Conservation (phyloP, 2,329 filamentous ascomycete species). For the Aspergillus hortae region DNA sequence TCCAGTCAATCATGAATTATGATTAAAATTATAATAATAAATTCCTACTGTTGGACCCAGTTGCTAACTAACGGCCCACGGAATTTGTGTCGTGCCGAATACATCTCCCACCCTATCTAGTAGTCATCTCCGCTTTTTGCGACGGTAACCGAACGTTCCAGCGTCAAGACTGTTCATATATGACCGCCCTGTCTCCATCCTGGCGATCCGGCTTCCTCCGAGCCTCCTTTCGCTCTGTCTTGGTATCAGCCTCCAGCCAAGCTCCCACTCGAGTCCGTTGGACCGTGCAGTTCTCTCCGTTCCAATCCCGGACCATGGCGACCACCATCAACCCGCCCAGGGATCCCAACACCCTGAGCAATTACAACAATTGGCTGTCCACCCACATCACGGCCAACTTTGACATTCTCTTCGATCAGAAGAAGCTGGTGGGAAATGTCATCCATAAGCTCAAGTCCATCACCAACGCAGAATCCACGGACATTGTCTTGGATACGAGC, state of each 20-base stretch:
- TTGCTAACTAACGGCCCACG: too few species aligned
- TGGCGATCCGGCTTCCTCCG: slow-evolving; percentile 5
- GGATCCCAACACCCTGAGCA: slow-evolving; percentile 87
- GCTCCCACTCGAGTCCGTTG: slow-evolving; percentile 6
- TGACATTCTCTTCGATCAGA: slow-evolving; percentile 76
- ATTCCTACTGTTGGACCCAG: too few species aligned
- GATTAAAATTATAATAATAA: too few species aligned
- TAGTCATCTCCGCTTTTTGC: too few species aligned
- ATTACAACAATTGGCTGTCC: slow-evolving; percentile 85
- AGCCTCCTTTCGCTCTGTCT: slow-evolving; percentile 1
- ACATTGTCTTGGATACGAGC: slow-evolving; percentile 86
- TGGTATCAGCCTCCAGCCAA: background rate
- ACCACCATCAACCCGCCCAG: slow-evolving; percentile 48
- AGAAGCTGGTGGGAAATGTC: slow-evolving; percentile 73
- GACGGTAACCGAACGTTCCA: background rate
- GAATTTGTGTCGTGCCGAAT: too few species aligned
- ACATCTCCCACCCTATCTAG: too few species aligned
- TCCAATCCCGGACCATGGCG: slow-evolving; percentile 34
- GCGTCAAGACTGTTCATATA: background rate
- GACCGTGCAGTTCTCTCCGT: slow-evolving; percentile 3
- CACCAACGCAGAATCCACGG: slow-evolving; percentile 67
- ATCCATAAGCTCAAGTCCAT: slow-evolving; percentile 72
- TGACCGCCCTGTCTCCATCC: slow-evolving; percentile 2
- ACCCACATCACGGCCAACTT: slow-evolving; percentile 79
- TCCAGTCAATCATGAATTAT: too few species aligned